Percentiles rank a stretch among this genome's conserved stretches.
Conservation (phyloP, 257 asterid species). For the Ilex aquifolium region DNA sequence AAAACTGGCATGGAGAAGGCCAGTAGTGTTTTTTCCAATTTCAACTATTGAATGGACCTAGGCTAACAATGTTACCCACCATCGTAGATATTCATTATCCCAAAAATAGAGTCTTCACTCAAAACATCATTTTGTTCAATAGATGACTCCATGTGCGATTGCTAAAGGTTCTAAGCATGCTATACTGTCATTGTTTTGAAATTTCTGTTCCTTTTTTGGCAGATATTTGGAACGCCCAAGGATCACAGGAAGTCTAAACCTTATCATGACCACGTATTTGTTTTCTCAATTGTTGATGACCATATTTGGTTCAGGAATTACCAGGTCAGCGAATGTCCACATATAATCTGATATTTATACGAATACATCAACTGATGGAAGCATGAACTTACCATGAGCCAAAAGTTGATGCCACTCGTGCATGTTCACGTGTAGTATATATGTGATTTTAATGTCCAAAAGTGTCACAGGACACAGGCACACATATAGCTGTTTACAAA, state of each 20-base stretch:
- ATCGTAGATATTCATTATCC: neutral
- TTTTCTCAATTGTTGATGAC: constrained; percentile 79
- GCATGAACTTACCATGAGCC: too few species aligned
- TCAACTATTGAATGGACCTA: neutral
- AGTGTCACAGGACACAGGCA: too few species aligned
- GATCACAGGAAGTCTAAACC: constrained; percentile 96
- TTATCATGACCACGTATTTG: constrained; percentile 78
- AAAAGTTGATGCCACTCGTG: too few species aligned
- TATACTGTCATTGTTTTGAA: neutral
- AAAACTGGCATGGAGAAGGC: neutral
- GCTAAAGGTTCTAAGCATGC: neutral
- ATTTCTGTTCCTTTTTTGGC: constrained; percentile 12
- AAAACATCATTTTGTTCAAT: neutral
- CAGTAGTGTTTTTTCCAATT: neutral
- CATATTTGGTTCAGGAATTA: constrained; percentile 96
- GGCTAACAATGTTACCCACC: neutral
- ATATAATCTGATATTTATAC: too few species aligned
- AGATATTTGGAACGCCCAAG: constrained; percentile 92
- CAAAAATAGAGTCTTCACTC: neutral
- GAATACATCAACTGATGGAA: too few species aligned
- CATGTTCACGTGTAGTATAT: too few species aligned
- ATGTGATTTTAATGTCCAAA: too few species aligned
- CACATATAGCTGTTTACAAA: too few species aligned
- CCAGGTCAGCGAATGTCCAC: constrained; percentile 47
- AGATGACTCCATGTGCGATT: neutral